Evolutionary conservation across 768 basidiomycete species (phyloP).

Genomic region (Cyathus striatus): DNA sequence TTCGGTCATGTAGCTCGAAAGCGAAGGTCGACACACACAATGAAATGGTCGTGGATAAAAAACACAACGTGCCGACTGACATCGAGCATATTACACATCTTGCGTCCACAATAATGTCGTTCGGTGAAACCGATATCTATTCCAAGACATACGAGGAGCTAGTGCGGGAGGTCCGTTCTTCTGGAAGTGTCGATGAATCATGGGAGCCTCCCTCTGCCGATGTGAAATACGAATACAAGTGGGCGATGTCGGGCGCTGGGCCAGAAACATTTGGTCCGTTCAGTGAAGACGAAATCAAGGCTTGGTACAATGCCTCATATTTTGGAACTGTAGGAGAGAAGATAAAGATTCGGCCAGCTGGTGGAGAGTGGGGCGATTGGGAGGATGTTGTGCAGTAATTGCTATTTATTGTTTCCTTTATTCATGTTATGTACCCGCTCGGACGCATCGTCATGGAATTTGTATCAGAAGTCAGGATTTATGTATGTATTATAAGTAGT

Average conservation of each 20-base stretch:
- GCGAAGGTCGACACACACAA: conserved; percentile 24
- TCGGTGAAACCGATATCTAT: conserved; percentile 85
- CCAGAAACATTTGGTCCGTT: conserved; percentile 73
- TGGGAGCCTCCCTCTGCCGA: conserved; percentile 81
- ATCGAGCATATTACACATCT: conserved; percentile 82
- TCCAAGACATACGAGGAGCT: conserved; percentile 83
- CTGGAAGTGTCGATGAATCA: conserved; percentile 58
- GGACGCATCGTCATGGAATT: no score
- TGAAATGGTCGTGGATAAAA: conserved; percentile 49
- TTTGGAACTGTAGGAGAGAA: conserved; percentile 78
- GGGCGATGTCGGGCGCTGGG: conserved; percentile 52
- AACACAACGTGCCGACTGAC: conserved; percentile 34
- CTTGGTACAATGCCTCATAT: conserved; percentile 77
- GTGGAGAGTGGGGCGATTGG: conserved; percentile 75
- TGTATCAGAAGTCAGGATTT: no score
- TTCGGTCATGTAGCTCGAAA: conserved; percentile 10
- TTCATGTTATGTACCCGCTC: no score
- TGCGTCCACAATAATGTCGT: conserved; percentile 82
- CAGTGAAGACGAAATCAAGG: conserved; percentile 69
- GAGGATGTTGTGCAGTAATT: conserved; percentile 43
- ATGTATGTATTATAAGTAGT: no score
- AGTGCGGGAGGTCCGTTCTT: conserved; percentile 67
- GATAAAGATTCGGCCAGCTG: conserved; percentile 63
- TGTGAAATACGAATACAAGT: conserved; percentile 76
- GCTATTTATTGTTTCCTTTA: conserved; percentile 5